A percentile compares a stretch with the other conserved stretches of the same genome.
These are phyloP conservation scores for barley (Hordeum vulgare) DNA, from an alignment of 176 grass and related monocot species.

Conservation along the genomic window MorexV3_pseudomolecules_assembly NC_058519.1:540941865-540942364, in stretches of 20 bases:
- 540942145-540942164: background rate
- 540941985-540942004: constrained; percentile 54
- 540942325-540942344: too few relatives aligned
- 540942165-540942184: background rate
- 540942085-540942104: background rate
- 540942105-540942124: background rate
- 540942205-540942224: background rate
- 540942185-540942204: background rate
- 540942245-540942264: background rate
- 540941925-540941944: constrained; percentile 52
- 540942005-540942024: constrained; percentile 8
- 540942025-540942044: background rate
- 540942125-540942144: background rate
- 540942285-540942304: background rate
- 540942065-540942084: background rate
- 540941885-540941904: constrained; percentile 60
- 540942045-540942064: background rate
- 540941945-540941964: constrained; percentile 26
- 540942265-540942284: background rate
- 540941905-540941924: constrained; percentile 58
- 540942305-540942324: too few relatives aligned
- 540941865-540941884: constrained; percentile 25
- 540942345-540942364: too few relatives aligned
- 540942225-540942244: background rate
- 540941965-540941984: constrained; percentile 66